Conservation (phyloP, 192 early-diverging fungal genomes). For the Podila epicladia region DNA sequence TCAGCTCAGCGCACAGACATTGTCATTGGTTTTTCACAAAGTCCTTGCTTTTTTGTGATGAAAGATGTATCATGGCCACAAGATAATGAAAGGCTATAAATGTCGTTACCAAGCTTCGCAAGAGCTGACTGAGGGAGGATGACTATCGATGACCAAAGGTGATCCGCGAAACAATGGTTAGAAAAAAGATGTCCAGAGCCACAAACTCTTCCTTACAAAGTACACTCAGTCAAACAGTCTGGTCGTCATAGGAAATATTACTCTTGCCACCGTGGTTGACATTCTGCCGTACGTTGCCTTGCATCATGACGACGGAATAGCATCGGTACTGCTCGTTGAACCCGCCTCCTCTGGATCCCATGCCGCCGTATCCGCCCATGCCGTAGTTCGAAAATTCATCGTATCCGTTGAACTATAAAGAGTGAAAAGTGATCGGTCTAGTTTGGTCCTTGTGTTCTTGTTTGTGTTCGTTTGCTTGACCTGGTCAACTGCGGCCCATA, state of each 20-base stretch:
- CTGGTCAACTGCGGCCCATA: too few relatives aligned
- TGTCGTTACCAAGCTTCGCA: constrained; percentile 32
- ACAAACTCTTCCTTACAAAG: not conserved
- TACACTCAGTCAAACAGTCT: not conserved
- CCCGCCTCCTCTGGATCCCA: constrained; percentile 40
- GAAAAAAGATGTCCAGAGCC: not conserved
- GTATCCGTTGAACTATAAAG: constrained; percentile 42
- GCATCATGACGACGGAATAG: constrained; percentile 78
- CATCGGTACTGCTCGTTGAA: constrained; percentile 69
- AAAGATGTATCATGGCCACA: too few relatives aligned
- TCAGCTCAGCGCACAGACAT: not conserved
- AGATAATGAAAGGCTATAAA: too few relatives aligned
- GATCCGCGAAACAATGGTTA: not conserved
- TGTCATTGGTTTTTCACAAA: too few relatives aligned
- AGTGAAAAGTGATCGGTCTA: not conserved
- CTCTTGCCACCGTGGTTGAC: constrained; percentile 86
- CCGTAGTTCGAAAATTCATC: constrained; percentile 39
- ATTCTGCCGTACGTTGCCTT: constrained; percentile 75
- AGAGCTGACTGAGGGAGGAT: constrained; percentile 79
- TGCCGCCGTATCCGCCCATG: constrained; percentile 43
- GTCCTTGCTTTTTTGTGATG: too few relatives aligned
- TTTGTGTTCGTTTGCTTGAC: too few relatives aligned
- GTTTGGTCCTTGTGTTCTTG: not conserved
- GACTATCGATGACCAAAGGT: constrained; percentile 54
- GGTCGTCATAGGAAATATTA: constrained; percentile 29